These are phyloP conservation scores for Aspergillus novoparasiticus DNA, from an alignment of 2,329 filamentous ascomycete species.

Conservation along the genomic window DNA sequence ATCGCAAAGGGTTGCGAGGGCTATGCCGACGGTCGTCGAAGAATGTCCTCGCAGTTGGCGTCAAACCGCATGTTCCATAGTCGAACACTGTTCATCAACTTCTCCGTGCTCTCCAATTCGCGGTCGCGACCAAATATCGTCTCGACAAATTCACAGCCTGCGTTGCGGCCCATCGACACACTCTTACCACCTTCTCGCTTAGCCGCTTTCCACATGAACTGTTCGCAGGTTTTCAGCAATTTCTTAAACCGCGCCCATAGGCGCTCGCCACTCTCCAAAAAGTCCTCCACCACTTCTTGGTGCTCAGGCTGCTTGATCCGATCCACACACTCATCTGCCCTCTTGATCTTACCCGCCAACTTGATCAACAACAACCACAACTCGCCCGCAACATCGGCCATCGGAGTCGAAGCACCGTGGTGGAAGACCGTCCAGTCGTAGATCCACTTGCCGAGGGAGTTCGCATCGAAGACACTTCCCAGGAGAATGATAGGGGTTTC, in stretches of 20 bases:
- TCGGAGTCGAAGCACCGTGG: conserved; percentile 77
- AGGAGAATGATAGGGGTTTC: conserved; percentile 93
- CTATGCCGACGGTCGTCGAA: conserved; percentile 55
- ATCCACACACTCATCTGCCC: conserved; percentile 75
- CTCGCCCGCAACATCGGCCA: conserved; percentile 89
- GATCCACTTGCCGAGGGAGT: conserved; percentile 98
- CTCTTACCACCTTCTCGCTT: conserved; percentile 69
- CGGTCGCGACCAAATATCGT: conserved; percentile 91
- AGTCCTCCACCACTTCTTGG: conserved; percentile 82
- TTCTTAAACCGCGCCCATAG: conserved; percentile 82
- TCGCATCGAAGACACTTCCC: conserved; percentile 94
- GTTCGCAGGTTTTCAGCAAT: conserved; percentile 87
- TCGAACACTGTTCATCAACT: conserved; percentile 84
- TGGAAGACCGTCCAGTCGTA: conserved; percentile 98
- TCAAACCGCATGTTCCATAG: conserved; percentile 94
- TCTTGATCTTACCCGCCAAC: conserved; percentile 89
- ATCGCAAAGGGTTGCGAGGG: conserved; percentile 25
- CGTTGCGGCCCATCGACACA: conserved; percentile 82
- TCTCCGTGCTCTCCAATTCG: conserved; percentile 86
- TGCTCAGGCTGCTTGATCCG: conserved; percentile 73
- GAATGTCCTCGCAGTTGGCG: conserved; percentile 90
- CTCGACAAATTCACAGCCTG: conserved; percentile 92
- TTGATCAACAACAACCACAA: conserved; percentile 95
- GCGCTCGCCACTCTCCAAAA: conserved; percentile 84
- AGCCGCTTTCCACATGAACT: conserved; percentile 89